A percentile compares a stretch with the other conserved stretches of the same genome.
Evolutionary conservation across 73 alveolate species (phyloP).

Genomic region (Tetrahymena thermophila): DNA sequence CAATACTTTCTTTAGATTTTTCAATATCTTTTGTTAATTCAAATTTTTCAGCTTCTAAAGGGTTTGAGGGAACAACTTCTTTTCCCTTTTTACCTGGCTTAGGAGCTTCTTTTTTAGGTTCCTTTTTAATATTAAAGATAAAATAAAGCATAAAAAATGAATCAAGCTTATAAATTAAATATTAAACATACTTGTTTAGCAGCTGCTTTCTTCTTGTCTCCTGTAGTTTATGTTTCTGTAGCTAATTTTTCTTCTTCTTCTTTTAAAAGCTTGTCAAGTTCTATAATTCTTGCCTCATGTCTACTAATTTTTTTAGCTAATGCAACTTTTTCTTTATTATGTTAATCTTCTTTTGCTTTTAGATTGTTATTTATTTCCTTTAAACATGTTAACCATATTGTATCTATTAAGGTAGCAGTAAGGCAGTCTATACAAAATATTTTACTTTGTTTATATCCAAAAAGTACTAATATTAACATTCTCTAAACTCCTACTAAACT

Average conservation of each 20-base stretch:
- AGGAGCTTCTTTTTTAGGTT: constrained; percentile 26
- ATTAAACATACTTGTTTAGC: constrained; percentile 19
- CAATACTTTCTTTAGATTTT: constrained; percentile 10
- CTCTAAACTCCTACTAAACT: not conserved
- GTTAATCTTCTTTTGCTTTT: constrained; percentile 39
- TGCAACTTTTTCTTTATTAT: constrained; percentile 12
- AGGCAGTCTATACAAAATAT: constrained; percentile 26
- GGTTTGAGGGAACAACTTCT: constrained; percentile 35
- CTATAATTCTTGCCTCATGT: constrained; percentile 19
- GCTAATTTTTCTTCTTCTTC: constrained; percentile 22
- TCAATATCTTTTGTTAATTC: constrained; percentile 30
- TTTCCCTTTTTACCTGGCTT: constrained; percentile 36
- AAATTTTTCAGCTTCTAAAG: constrained; percentile 30
- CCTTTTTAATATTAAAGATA: constrained; percentile 9
- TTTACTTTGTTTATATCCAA: constrained; percentile 37
- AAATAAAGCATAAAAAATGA: not conserved
- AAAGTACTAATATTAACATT: constrained; percentile 34
- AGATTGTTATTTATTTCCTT: constrained; percentile 28
- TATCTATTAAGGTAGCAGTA: constrained; percentile 22
- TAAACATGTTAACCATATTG: constrained; percentile 28
- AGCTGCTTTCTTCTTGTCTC: constrained; percentile 12
- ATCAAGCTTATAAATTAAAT: not conserved
- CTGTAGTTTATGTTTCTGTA: constrained; percentile 2
- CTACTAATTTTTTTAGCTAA: not conserved
- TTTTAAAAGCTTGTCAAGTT: not conserved